Conservation (phyloP, 768 basidiomycete species). For the Tulasnella sp. region DNA sequence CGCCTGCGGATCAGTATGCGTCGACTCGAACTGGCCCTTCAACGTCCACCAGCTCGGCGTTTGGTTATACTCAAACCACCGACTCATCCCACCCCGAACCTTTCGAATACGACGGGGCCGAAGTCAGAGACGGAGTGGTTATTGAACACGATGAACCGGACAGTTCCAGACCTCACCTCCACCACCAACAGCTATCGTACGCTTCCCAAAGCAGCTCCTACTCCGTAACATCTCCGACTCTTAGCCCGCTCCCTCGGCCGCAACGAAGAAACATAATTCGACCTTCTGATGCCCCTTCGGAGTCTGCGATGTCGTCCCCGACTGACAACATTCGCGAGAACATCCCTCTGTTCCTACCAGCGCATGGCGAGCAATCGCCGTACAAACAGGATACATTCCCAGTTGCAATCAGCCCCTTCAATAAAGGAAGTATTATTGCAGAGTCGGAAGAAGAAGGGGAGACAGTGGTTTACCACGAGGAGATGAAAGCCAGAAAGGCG, state of each 20-base stretch:
- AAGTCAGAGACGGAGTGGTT: slow-evolving; percentile 27
- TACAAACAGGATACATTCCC: slow-evolving; percentile 60
- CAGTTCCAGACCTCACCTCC: neutral
- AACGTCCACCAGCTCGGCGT: slow-evolving; percentile 10
- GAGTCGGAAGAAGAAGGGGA: slow-evolving; percentile 61
- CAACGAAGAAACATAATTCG: slow-evolving; percentile 1
- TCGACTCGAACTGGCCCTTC: neutral
- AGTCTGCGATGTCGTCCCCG: slow-evolving; percentile 44
- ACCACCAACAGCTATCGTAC: neutral
- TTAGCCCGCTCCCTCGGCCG: neutral
- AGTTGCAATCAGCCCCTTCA: slow-evolving; percentile 56
- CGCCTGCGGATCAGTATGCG: neutral
- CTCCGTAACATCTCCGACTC: slow-evolving; percentile 37
- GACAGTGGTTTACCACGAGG: slow-evolving; percentile 53
- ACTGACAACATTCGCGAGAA: slow-evolving; percentile 33
- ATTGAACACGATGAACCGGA: slow-evolving; percentile 22
- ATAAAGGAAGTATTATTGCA: slow-evolving; percentile 19
- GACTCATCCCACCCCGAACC: neutral
- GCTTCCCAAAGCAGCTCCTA: slow-evolving; percentile 46
- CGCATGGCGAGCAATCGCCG: slow-evolving; percentile 43
- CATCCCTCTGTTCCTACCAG: slow-evolving; percentile 51
- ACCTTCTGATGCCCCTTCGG: slow-evolving; percentile 53
- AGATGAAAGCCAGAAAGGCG: slow-evolving; percentile 40
- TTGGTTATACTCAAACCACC: slow-evolving; percentile 7
- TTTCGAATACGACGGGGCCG: slow-evolving; percentile 28